Percentiles rank a stretch among this genome's conserved stretches.
phyloP scores from a whole-genome alignment of 1,284 basidiomycete species.

The Sporisorium reilianum region DNA sequence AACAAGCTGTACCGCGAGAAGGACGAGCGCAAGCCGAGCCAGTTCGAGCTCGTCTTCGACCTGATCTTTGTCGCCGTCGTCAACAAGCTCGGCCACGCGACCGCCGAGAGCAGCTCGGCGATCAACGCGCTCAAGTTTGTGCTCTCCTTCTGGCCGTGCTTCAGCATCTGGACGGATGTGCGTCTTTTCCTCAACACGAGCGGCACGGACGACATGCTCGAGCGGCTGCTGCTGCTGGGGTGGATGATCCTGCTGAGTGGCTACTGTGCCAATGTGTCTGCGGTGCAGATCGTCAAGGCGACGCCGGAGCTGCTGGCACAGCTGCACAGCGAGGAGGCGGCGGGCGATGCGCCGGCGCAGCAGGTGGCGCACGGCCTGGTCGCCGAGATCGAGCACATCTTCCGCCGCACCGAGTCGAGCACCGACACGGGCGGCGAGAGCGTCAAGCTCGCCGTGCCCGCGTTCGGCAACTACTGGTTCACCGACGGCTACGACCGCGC shows the following conservation, averaged over 20 bases:
- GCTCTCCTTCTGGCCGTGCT: slow-evolving; percentile 64
- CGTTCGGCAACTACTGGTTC: slow-evolving; percentile 58
- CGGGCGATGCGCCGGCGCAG: slow-evolving; percentile 23
- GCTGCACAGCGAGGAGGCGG: slow-evolving; percentile 13
- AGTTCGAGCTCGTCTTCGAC: slow-evolving; percentile 69
- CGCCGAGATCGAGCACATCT: slow-evolving; percentile 22
- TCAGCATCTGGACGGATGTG: slow-evolving; percentile 63
- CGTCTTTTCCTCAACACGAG: slow-evolving; percentile 62
- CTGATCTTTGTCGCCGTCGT: slow-evolving; percentile 62
- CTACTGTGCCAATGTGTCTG: slow-evolving; percentile 63
- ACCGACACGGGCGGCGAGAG: neutral
- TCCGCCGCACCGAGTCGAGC: slow-evolving; percentile 13
- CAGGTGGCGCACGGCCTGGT: slow-evolving; percentile 9
- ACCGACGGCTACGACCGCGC: slow-evolving; percentile 48
- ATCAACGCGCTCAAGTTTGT: slow-evolving; percentile 67
- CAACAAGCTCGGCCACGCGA: slow-evolving; percentile 58
- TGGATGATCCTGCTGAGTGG: slow-evolving; percentile 67
- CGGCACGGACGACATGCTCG: slow-evolving; percentile 67
- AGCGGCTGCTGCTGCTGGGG: slow-evolving; percentile 60
- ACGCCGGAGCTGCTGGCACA: slow-evolving; percentile 35
- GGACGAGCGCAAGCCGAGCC: slow-evolving; percentile 61
- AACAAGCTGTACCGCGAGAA: slow-evolving; percentile 65
- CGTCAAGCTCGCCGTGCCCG: slow-evolving; percentile 22
- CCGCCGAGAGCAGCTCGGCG: slow-evolving; percentile 61
- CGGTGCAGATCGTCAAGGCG: slow-evolving; percentile 44